Percentiles rank a stretch among this genome's conserved stretches.
Conservation (phyloP, 2,329 filamentous ascomycete genomes). For the Cylindrodendrum hubeiense region DNA sequence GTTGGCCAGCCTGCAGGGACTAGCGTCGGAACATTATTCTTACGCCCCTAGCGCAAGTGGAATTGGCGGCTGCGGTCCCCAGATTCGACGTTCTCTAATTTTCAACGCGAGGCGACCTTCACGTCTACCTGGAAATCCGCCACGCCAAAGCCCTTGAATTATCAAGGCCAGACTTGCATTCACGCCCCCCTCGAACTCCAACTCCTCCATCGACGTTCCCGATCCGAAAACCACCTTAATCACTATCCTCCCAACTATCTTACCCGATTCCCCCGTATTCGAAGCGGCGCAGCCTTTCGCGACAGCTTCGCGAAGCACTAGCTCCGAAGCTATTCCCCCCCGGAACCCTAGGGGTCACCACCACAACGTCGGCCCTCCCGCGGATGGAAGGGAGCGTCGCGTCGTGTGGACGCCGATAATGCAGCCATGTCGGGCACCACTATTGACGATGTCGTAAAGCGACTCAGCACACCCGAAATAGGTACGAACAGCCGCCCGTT, state of each 20-base stretch:
- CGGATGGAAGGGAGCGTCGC: conserved; percentile 52
- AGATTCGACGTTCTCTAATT: conserved; percentile 54
- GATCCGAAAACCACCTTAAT: conserved; percentile 3
- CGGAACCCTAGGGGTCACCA: conserved; percentile 32
- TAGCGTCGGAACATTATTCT: conserved; percentile 52
- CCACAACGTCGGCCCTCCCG: conserved; percentile 37
- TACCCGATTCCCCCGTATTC: conserved; percentile 12
- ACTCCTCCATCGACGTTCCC: conserved; percentile 10
- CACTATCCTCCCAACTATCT: neutral
- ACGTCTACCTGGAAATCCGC: conserved; percentile 33
- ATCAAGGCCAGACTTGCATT: conserved; percentile 16
- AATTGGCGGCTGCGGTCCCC: conserved; percentile 56
- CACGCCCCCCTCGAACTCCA: conserved; percentile 21
- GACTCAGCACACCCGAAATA: conserved; percentile 67
- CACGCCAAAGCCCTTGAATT: conserved; percentile 23
- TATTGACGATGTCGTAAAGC: conserved; percentile 74
- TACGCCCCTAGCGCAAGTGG: conserved; percentile 55
- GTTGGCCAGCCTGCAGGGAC: neutral
- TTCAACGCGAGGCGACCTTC: conserved; percentile 52
- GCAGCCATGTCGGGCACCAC: conserved; percentile 71
- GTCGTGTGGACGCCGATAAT: conserved; percentile 57
- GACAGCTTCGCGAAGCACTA: conserved; percentile 41
- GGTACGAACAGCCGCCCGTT: conserved; percentile 55
- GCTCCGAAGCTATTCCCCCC: conserved; percentile 32
- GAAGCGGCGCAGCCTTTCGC: conserved; percentile 26